phyloP scores from a whole-genome alignment of 179 eudicot species.

The Spergularia azorica region DNA sequence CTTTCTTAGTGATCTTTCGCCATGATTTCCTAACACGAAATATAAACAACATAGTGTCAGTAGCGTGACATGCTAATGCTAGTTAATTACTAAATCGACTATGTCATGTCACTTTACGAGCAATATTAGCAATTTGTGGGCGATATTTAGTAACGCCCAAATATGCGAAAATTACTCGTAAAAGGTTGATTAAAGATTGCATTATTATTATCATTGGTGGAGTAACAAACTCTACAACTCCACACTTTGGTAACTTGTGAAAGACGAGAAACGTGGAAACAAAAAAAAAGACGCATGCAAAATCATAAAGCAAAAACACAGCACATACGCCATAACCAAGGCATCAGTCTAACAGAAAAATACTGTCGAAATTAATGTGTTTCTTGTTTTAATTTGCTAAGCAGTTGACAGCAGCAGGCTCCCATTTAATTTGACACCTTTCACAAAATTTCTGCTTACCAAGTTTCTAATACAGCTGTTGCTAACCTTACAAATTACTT shows the following conservation, averaged over 20 bases:
- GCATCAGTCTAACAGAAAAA: background rate
- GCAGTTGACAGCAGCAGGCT: no score
- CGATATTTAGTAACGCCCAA: no score
- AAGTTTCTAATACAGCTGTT: slow-evolving; percentile 13
- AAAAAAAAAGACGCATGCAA: background rate
- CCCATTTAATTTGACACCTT: background rate
- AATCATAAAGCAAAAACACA: background rate
- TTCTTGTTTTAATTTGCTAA: background rate
- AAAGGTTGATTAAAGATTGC: no score
- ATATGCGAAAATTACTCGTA: no score
- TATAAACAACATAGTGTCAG: no score
- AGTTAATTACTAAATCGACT: no score
- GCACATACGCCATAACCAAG: background rate
- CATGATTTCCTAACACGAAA: slow-evolving; percentile 47
- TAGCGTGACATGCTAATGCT: no score
- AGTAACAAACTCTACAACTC: background rate
- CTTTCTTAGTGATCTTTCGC: slow-evolving; percentile 52
- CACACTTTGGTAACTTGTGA: background rate
- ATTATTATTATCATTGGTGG: no score
- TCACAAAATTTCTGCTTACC: background rate
- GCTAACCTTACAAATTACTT: background rate
- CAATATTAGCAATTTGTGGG: no score
- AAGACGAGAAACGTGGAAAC: slow-evolving; percentile 15
- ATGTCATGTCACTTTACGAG: no score
- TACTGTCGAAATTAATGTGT: background rate